Percentiles rank a stretch among this genome's conserved stretches.
These are phyloP conservation scores for Elsinoe ampelina DNA, from an alignment of 2,329 filamentous ascomycete species.

Conservation along the genomic window DNA sequence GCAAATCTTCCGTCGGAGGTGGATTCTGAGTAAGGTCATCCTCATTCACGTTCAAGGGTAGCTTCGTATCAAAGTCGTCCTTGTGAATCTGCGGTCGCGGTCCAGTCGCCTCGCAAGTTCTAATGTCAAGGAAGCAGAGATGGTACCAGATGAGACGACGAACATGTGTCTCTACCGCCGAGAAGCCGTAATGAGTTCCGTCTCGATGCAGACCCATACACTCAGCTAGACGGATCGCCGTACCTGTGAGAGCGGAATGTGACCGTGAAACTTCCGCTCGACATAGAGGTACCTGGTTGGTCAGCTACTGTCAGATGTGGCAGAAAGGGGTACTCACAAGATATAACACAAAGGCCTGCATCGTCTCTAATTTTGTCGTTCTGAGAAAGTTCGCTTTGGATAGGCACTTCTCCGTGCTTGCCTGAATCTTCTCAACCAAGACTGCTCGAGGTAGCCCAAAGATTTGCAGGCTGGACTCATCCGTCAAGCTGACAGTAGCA, in stretches of 20 bases:
- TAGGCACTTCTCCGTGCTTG: slow-evolving; percentile 58
- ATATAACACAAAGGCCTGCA: slow-evolving; percentile 71
- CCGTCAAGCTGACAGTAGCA: slow-evolving; percentile 56
- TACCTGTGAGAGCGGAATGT: slow-evolving; percentile 62
- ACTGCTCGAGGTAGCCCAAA: slow-evolving; percentile 49
- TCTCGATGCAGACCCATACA: slow-evolving; percentile 70
- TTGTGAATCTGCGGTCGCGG: slow-evolving; percentile 61
- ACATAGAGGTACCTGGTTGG: slow-evolving; percentile 56
- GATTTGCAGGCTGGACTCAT: slow-evolving; percentile 41
- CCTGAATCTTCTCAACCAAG: slow-evolving; percentile 54
- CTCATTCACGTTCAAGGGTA: slow-evolving; percentile 64
- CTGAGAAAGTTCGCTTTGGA: slow-evolving; percentile 61
- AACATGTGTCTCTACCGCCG: slow-evolving; percentile 60
- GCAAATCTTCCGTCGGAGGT: slow-evolving; percentile 36
- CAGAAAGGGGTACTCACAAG: slow-evolving; percentile 42
- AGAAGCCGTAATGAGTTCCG: slow-evolving; percentile 55
- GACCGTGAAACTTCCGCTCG: slow-evolving; percentile 62
- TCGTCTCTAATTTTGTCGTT: slow-evolving; percentile 62
- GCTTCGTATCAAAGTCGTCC: slow-evolving; percentile 65
- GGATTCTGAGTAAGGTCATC: slow-evolving; percentile 44
- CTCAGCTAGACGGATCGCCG: slow-evolving; percentile 63
- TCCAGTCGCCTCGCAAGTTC: slow-evolving; percentile 65
- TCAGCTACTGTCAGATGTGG: slow-evolving; percentile 18
- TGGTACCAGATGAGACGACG: slow-evolving; percentile 69
- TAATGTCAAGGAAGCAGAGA: slow-evolving; percentile 65